phyloP scores from a whole-genome alignment of 2,329 filamentous ascomycete species.

The Aspergillus sp. region DNA sequence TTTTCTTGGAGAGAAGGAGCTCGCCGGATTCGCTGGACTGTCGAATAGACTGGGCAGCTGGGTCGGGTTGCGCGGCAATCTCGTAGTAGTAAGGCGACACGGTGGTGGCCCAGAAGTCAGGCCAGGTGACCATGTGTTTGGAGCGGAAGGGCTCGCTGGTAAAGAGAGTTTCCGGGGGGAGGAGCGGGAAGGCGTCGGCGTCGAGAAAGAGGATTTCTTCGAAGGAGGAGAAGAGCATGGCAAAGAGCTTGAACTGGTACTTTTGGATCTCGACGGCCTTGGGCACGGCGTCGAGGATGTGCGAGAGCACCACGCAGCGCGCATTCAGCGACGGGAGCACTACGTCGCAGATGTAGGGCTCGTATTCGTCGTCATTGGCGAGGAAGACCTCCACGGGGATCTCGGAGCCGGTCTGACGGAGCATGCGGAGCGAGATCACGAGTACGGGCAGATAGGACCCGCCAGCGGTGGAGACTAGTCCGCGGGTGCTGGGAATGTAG shows the following conservation, averaged over 20 bases:
- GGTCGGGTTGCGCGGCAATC: conserved; percentile 31
- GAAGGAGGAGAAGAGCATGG: conserved; percentile 51
- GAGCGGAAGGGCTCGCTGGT: conserved; percentile 39
- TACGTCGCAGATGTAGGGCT: conserved; percentile 41
- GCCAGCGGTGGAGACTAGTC: conserved; percentile 48
- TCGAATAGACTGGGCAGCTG: conserved; percentile 17
- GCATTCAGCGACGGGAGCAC: conserved; percentile 44
- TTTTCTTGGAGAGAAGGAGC: conserved; percentile 44
- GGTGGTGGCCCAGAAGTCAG: conserved; percentile 46
- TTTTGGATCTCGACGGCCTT: conserved; percentile 33
- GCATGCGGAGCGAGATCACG: conserved; percentile 45
- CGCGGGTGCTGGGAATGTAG: conserved; percentile 33
- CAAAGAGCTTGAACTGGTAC: conserved; percentile 50
- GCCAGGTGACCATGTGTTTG: conserved; percentile 46
- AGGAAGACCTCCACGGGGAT: conserved; percentile 48
- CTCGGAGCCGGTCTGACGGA: conserved; percentile 41
- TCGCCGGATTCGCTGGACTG: conserved; percentile 46
- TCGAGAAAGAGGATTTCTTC: conserved; percentile 50
- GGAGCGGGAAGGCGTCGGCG: conserved; percentile 46
- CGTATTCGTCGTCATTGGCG: conserved; percentile 40
- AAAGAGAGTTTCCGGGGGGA: conserved; percentile 43
- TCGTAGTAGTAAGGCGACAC: conserved; percentile 38
- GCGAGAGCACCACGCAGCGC: conserved; percentile 43
- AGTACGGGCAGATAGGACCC: conserved; percentile 43
- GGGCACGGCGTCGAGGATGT: conserved; percentile 35